Evolutionary conservation across 768 basidiomycete genomes (phyloP).

Genomic region (Scleroderma bovista): DNA sequence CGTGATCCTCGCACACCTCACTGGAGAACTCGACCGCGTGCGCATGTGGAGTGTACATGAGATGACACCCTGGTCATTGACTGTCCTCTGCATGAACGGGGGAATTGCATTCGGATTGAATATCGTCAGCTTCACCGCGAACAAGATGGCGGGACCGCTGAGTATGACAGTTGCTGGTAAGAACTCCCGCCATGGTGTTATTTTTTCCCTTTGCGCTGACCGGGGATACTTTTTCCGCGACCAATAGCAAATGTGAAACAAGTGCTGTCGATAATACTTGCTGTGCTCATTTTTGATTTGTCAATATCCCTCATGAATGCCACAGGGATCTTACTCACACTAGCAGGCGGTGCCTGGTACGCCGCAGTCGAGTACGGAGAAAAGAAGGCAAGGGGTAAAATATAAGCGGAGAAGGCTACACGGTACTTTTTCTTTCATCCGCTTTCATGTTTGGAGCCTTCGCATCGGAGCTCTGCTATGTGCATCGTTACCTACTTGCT

Average conservation of each 20-base stretch:
- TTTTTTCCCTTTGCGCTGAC: neutral
- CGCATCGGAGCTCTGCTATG: neutral
- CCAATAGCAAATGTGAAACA: slow-evolving; percentile 85
- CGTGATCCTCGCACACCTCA: slow-evolving; percentile 64
- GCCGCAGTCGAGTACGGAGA: slow-evolving; percentile 60
- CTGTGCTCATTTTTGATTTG: slow-evolving; percentile 79
- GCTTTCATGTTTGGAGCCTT: neutral
- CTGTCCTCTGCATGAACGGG: slow-evolving; percentile 71
- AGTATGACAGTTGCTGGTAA: slow-evolving; percentile 88
- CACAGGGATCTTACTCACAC: slow-evolving; percentile 77
- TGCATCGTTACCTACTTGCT: neutral
- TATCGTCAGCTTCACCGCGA: slow-evolving; percentile 93
- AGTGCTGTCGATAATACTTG: slow-evolving; percentile 81
- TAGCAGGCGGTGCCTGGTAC: slow-evolving; percentile 83
- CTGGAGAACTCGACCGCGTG: slow-evolving; percentile 75
- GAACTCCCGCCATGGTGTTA: slow-evolving; percentile 18
- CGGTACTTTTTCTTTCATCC: neutral
- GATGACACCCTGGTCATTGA: slow-evolving; percentile 33
- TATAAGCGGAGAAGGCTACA: slow-evolving; percentile 2
- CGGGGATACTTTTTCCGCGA: slow-evolving; percentile 1
- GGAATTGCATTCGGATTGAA: slow-evolving; percentile 88
- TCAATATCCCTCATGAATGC: slow-evolving; percentile 76
- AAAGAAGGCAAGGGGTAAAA: slow-evolving; percentile 25
- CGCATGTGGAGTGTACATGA: slow-evolving; percentile 40
- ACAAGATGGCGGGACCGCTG: slow-evolving; percentile 82